Evolutionary conservation across 2,329 filamentous ascomycete genomes (phyloP), one percentile per base, ranked within the genome.

Genomic region (Tolypocladium tundrense): DNA sequence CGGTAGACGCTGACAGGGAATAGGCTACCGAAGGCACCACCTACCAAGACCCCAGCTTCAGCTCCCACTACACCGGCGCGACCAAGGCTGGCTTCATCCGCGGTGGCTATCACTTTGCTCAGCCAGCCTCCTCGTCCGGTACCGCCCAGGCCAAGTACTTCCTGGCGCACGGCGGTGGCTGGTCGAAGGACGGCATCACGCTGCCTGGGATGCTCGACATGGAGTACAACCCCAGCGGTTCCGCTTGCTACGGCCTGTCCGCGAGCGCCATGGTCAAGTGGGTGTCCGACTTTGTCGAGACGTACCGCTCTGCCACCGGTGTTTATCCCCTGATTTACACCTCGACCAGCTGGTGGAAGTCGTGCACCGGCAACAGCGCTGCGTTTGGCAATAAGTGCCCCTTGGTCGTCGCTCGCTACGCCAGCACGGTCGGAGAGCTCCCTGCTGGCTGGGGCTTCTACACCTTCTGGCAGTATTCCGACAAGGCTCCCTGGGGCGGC

Each of bases 161-260:
- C 69, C 60, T 80, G 54, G 67, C 72, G 0, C 70, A 82, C 62
- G 81, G 80, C 50, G 81, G 81, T 35, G 79, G 78, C 58, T 84
- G 81, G 81, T 73, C 72, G 24, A 67, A 65, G 21, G 80, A 84
- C 61, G 79, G 79, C 54, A 76, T 74, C 60, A 84, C 80, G 10
- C 72, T 84, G 0, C 81, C 80, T 1, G 80, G 81, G 4, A 82
- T 83, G 79, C 71, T 84, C 8, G 81, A 82, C 62, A 71, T 83
- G 14, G 80, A 83, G 69, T 75, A 72, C 59, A 70, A 69, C 59
- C 69, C 71, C 14, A 65, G 64, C 31, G 31, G 31, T 33, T 33
- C 31, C 7, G 31, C 31, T 9, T 82, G 79, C 68, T 79, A 73
- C 60, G 78, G 76, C 8, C 68, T 81, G 60, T 75, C 74, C 51